Conservation (phyloP, 1,284 basidiomycete genomes). For the Lignosus rhinocerotis region DNA sequence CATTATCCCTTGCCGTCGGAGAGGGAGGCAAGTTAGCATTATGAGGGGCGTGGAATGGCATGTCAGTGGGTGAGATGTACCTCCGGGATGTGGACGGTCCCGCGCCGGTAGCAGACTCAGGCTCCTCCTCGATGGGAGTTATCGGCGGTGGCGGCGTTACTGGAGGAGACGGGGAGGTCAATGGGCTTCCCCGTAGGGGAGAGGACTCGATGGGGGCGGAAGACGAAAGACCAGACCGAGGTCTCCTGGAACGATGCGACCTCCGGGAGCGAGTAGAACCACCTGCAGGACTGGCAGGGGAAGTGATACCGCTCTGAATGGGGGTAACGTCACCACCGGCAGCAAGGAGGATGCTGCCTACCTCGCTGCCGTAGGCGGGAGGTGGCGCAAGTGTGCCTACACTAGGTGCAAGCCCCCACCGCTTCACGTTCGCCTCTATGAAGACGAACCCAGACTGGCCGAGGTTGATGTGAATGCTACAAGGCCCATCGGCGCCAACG, state of each 20-base stretch:
- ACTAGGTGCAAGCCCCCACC: constrained; percentile 95
- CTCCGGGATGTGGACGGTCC: constrained; percentile 50
- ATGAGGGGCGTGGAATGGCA: constrained; percentile 57
- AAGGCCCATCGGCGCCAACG: constrained; percentile 91
- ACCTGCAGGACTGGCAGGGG: constrained; percentile 45
- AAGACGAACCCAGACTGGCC: constrained; percentile 97
- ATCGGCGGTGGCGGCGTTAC: constrained; percentile 74
- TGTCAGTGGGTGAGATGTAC: constrained; percentile 69
- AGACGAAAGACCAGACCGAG: constrained; percentile 34
- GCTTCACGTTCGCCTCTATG: constrained; percentile 98
- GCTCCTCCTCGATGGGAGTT: constrained; percentile 71
- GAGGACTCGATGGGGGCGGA: constrained; percentile 55
- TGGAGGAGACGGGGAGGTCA: constrained; percentile 45
- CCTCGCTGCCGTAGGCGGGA: constrained; percentile 92
- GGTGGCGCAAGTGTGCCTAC: constrained; percentile 94
- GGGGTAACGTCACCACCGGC: constrained; percentile 69
- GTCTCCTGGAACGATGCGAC: constrained; percentile 57
- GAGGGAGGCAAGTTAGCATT: constrained; percentile 51
- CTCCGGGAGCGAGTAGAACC: constrained; percentile 56
- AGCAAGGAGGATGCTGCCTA: constrained; percentile 91
- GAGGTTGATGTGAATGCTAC: constrained; percentile 92
- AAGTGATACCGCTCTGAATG: constrained; percentile 35
- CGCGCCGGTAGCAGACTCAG: constrained; percentile 32
- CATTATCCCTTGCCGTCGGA: constrained; percentile 36
- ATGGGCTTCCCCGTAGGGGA: constrained; percentile 50